phyloP scores from a whole-genome alignment of 257 asterid genomes.

The Solanum infundibuliforme region DNA sequence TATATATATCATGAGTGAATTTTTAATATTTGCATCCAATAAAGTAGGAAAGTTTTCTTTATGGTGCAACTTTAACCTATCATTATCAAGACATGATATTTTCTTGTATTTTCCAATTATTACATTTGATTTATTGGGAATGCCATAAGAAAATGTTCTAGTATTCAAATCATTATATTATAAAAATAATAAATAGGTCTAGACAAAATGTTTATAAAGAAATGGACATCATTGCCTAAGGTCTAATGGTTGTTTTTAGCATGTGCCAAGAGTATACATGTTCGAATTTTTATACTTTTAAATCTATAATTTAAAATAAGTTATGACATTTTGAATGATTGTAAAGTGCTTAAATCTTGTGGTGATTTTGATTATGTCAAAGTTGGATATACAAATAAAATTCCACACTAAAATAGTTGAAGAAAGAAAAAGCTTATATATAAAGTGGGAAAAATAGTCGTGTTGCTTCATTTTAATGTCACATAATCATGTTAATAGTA shows the following conservation, averaged over 20 bases:
- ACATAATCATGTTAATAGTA: background rate
- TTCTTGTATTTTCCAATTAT: background rate
- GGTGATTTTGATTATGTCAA: background rate
- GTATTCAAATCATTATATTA: background rate
- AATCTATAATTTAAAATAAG: background rate
- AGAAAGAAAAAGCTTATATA: background rate
- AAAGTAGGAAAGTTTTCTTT: background rate
- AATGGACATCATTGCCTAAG: background rate
- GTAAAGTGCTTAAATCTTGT: background rate
- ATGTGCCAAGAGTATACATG: background rate
- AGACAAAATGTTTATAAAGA: background rate
- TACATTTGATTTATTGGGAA: background rate
- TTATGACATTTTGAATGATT: background rate
- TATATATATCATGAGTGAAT: background rate
- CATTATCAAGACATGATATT: background rate
- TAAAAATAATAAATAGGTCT: background rate
- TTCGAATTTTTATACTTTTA: background rate
- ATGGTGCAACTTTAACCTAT: background rate
- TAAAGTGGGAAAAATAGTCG: background rate
- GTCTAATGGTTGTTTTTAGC: background rate
- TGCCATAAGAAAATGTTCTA: background rate
- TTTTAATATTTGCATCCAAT: background rate
- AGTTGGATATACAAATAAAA: background rate
- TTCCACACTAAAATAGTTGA: background rate
- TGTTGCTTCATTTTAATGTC: background rate